A percentile compares a stretch with the other conserved stretches of the same genome.
Conservation (phyloP, 345 rosid species). For the Populus ilicifolia region DNA sequence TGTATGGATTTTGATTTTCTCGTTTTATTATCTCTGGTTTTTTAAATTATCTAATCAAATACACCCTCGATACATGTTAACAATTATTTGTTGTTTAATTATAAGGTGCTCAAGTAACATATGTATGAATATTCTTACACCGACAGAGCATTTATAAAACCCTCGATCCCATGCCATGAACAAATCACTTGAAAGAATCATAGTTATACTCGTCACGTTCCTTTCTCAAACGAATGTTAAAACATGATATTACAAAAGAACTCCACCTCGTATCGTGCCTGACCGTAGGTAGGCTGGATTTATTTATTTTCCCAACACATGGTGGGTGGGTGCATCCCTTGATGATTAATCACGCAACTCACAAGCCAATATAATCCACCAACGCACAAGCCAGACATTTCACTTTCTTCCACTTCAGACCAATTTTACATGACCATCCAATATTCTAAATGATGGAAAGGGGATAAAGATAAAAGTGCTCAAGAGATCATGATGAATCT, state of each 20-base stretch:
- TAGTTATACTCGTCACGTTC: no score
- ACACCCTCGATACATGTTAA: no score
- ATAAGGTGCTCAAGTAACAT: not conserved
- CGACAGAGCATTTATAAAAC: no score
- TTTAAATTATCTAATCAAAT: no score
- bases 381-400: not conserved
- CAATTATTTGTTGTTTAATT: no score
- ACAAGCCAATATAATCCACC: not conserved
- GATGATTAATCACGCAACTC: not conserved
- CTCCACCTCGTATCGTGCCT: no score
- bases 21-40: not conserved
- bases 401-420: not conserved
- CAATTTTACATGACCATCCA: not conserved
- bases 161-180: not conserved
- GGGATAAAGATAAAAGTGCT: not conserved
- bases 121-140: not conserved
- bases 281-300: no score
- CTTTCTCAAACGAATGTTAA: not conserved
- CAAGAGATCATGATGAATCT: not conserved
- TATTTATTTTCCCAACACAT: no score
- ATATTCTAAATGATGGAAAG: no score
- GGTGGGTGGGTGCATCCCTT: not conserved
- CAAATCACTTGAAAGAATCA: not conserved
- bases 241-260: not conserved
- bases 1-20: not conserved